Percentiles rank a stretch among this genome's conserved stretches.
These are phyloP conservation scores for Neoconidiobolus thromboides DNA, from an alignment of 371 early-diverging fungal species.

Conservation along the genomic window DNA sequence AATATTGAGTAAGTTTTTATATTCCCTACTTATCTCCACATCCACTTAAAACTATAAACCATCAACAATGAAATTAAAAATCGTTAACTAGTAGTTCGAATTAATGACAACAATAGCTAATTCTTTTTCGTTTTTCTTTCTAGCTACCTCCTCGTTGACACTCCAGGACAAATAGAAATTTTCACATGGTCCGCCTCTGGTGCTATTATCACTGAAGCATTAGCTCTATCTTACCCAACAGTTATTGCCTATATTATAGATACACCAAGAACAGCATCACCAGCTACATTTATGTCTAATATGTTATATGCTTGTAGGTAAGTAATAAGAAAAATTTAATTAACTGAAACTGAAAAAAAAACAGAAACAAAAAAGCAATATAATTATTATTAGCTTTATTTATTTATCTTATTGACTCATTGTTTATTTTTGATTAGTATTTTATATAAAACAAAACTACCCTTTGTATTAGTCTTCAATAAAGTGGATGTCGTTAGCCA, in stretches of 20 bases:
- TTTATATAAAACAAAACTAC: slow-evolving; percentile 89
- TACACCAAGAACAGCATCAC: slow-evolving; percentile 78
- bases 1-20: slow-evolving; percentile 37
- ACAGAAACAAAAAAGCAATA: slow-evolving; percentile 9
- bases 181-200: slow-evolving; percentile 99
- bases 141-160: slow-evolving; percentile 87
- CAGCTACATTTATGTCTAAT: slow-evolving; percentile 98
- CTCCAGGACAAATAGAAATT: slow-evolving; percentile 99
- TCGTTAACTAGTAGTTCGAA: no score
- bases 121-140: background rate
- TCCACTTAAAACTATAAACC: background rate
- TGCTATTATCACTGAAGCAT: slow-evolving; percentile 86
- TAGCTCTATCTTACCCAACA: slow-evolving; percentile 84
- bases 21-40: background rate
- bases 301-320: slow-evolving; percentile 95
- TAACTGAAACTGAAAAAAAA: background rate
- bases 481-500: slow-evolving; percentile 88
- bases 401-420: no score
- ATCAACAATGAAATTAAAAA: no score
- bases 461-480: slow-evolving; percentile 92
- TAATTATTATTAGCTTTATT: background rate
- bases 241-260: slow-evolving; percentile 94
- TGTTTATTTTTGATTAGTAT: slow-evolving; percentile 22
- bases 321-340: no score
- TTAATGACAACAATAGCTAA: background rate